phyloP scores from a whole-genome alignment of 306 rosid species.

The Vicia villosa region DNA sequence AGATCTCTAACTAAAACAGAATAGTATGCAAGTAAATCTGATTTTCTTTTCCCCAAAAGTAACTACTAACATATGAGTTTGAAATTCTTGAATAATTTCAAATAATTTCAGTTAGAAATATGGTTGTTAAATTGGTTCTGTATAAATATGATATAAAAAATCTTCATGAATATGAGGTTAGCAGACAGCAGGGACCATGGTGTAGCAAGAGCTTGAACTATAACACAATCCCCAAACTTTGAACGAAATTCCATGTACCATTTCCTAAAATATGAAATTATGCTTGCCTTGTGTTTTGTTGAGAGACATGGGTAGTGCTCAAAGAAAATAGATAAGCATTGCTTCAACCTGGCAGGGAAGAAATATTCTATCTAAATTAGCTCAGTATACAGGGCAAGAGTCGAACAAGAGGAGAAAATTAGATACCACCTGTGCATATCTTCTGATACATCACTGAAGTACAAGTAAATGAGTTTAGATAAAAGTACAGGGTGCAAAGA shows the following conservation, averaged over 20 bases:
- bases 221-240: neutral
- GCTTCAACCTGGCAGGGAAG: slow-evolving; percentile 69
- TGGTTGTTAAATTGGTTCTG: neutral
- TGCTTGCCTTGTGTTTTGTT: slow-evolving; percentile 73
- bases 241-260: neutral
- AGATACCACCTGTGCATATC: slow-evolving; percentile 60
- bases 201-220: neutral
- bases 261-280: slow-evolving; percentile 12
- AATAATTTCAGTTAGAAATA: neutral
- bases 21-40: too few species aligned
- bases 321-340: slow-evolving; percentile 87
- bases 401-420: neutral
- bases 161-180: neutral
- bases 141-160: neutral
- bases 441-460: slow-evolving; percentile 60
- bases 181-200: neutral
- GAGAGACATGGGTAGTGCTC: slow-evolving; percentile 91
- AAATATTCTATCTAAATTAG: slow-evolving; percentile 21
- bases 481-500: slow-evolving; percentile 73
- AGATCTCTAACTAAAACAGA: too few species aligned
- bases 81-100: too few species aligned
- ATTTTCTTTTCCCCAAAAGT: too few species aligned
- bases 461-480: slow-evolving; percentile 71
- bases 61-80: too few species aligned
- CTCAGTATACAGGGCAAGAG: neutral